Percentiles rank a stretch among this genome's conserved stretches.
These are phyloP conservation scores for Aspergillus transmontanensis DNA, from an alignment of 2,329 filamentous ascomycete species.

Conservation along the genomic window DNA sequence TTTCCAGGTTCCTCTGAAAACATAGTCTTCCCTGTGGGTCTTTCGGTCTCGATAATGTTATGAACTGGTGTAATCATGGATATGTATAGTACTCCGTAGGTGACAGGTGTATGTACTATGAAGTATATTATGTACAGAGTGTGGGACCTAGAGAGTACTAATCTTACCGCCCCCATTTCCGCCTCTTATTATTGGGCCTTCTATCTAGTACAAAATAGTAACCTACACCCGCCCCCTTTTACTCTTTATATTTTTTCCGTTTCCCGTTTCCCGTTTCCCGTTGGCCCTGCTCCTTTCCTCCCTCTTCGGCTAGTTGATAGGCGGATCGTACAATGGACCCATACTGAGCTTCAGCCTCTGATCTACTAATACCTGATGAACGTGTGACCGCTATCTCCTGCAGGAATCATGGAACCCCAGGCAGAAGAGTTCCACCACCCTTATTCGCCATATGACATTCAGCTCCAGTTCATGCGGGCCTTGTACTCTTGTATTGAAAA, in stretches of 20 bases:
- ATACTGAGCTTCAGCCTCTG: neutral
- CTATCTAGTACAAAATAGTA: neutral
- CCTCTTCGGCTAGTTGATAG: neutral
- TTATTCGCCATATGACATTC: conserved; percentile 83
- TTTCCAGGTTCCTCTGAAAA: neutral
- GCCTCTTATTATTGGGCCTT: neutral
- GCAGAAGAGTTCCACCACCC: conserved; percentile 77
- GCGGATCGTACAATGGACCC: neutral
- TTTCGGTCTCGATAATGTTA: neutral
- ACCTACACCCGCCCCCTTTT: too few relatives aligned
- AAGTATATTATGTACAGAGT: neutral
- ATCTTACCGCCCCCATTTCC: neutral
- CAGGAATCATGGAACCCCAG: conserved; percentile 35
- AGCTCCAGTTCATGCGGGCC: conserved; percentile 82
- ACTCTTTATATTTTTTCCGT: neutral
- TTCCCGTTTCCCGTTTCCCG: neutral
- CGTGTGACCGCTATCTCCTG: neutral
- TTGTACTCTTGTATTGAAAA: conserved; percentile 78
- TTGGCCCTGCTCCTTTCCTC: neutral
- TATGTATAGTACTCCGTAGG: neutral
- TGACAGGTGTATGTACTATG: neutral
- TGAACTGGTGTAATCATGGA: neutral
- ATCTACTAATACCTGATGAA: neutral
- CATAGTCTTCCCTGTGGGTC: neutral
- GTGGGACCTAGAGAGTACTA: too few relatives aligned